Base-by-base conservation (phyloP, 495 filamentous ascomycete genomes). In the Cercophora samala region DNA sequence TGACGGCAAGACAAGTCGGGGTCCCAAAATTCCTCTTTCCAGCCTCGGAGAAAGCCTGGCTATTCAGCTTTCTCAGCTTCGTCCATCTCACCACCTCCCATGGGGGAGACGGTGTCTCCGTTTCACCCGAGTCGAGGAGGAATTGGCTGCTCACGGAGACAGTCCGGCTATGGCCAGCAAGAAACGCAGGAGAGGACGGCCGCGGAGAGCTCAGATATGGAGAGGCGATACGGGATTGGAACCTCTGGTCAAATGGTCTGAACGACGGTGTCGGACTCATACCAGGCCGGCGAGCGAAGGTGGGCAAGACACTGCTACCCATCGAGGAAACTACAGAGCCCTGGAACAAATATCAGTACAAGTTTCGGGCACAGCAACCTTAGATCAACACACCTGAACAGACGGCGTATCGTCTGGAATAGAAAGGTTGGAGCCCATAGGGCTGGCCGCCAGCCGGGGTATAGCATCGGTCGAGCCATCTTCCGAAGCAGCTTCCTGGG, bases 31-130 rank as follows among this genome's bases (percentile, higher is more conserved):
- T 97, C 22, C 95, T 89, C 79, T 88, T 96, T 46, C 93, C 95
- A 58, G 89, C 86, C 75, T 99, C 96, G n/a, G 96, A 97, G 75
- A 98, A 97, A 6, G 89, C 86, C 72, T 97, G 91, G 0, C 87
- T 89, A 24, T 92, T 91, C 64, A 98, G 87, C 71, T 93, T 97
- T 73, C 88, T 91, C 66, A 99, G 76, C 74, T 91, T 97, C 0
- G 93, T 97, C 95, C 95, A 99, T 76, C 92, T 83, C 62, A 99
- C 89, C 65, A 97, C 92, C 75, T 98, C 95, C 95, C 95, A 99
- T 22, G 94, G 95, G 9, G 90, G 86, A 70, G 86, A 83, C 77
- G 85, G 83, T 4, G 85, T 86, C 54, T 93, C 91, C 19, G 81
- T 77, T 62, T 90, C 91, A 75, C 85, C 74, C 69, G 81, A 53